phyloP scores from a whole-genome alignment of 495 filamentous ascomycete genomes.

The Apiosordaria backusii region DNA sequence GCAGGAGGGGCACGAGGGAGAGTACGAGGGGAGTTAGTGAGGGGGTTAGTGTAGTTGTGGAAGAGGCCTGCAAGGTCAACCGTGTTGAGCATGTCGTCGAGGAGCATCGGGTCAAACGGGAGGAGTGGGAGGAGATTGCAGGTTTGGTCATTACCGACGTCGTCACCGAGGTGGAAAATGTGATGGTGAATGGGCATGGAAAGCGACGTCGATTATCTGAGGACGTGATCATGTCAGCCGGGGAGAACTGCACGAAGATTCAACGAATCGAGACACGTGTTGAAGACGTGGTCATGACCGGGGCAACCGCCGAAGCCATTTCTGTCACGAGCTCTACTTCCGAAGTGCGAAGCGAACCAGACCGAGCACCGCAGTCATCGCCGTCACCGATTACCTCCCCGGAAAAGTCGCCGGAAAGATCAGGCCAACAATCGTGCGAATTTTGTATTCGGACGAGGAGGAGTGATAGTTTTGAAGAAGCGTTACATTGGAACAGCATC shows the following conservation, averaged over 20 bases:
- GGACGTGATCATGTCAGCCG: background rate
- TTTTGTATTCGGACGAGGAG: slow-evolving; percentile 1
- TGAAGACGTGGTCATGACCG: no score
- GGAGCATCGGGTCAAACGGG: background rate
- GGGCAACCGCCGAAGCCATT: no score
- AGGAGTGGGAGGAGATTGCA: background rate
- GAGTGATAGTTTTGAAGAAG: no score
- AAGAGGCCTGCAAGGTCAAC: no score
- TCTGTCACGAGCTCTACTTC: background rate
- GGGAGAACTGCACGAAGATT: background rate
- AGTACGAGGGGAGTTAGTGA: background rate
- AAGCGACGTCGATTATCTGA: background rate
- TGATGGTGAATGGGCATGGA: background rate
- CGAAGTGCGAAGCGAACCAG: background rate
- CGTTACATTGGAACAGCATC: background rate
- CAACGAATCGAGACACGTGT: background rate
- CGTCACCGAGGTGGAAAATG: background rate
- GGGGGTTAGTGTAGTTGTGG: background rate
- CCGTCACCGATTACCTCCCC: background rate
- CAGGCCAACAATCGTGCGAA: slow-evolving; percentile 9
- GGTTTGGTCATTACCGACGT: background rate
- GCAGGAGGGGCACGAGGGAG: background rate
- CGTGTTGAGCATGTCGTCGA: background rate
- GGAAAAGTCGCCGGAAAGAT: background rate
- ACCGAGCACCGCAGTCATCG: background rate